Percentiles rank a stretch among this genome's conserved stretches.
Conservation (phyloP, 345 rosid species). For the Carallia pectinifolia region DNA sequence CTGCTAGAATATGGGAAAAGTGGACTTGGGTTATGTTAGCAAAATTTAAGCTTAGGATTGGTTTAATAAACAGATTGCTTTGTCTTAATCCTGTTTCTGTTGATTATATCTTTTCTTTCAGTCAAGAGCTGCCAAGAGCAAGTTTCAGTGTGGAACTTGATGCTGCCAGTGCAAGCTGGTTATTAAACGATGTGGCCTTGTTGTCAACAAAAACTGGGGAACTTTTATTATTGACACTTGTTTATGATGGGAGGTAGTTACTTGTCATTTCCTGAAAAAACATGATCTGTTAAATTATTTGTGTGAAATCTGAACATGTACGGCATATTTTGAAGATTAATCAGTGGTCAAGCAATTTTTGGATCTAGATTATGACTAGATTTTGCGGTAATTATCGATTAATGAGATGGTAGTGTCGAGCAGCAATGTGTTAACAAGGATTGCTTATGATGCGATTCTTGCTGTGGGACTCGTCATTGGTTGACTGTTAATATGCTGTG, state of each 20-base stretch:
- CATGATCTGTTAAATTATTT: too few relatives aligned
- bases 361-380: neutral
- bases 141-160: constrained; percentile 88
- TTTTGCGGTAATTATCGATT: constrained; percentile 5
- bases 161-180: constrained; percentile 88
- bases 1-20: neutral
- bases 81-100: neutral
- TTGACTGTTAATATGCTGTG: neutral
- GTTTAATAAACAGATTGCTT: neutral
- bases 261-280: neutral
- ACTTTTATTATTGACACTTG: constrained; percentile 74
- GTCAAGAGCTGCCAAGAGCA: constrained; percentile 92
- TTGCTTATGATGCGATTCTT: neutral
- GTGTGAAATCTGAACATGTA: too few relatives aligned
- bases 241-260: constrained; percentile 87
- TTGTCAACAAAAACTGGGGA: constrained; percentile 91
- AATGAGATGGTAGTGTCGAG: neutral
- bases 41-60: neutral
- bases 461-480: neutral
- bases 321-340: too few relatives aligned
- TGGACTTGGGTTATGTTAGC: neutral
- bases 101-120: constrained; percentile 34
- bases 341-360: neutral
- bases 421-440: neutral
- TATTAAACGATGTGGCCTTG: constrained; percentile 75